Base-by-base conservation (phyloP, 164 flowering plant genomes). In the Nymphaea thermarum region DNA sequence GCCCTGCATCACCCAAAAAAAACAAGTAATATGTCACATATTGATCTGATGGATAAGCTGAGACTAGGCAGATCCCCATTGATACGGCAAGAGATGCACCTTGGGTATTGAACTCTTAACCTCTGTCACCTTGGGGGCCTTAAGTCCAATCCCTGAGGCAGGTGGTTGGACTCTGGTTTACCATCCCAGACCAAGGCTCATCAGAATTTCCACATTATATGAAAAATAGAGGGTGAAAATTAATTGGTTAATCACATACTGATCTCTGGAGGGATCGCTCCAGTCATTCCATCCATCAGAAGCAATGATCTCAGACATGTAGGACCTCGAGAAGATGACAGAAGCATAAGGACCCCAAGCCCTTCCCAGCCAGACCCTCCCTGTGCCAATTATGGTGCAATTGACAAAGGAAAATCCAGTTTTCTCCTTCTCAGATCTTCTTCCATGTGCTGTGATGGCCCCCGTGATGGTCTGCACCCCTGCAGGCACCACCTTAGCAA, bases 271-370 rank as follows among this genome's bases (percentile, higher is more conserved):
- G 63, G 85, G 76, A 42, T 80, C 82, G 44, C 68, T 73, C 85
- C 85, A 84, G 63, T 84, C 82, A 66, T 82, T 81, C 87, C 87
- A 84, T 15, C 87, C 87, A 64, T 78, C 83, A 0, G 84, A 64
- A 62, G 86, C 67, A 6, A 92, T 77, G 43, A 83, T 76, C 44
- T 78, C 75, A 2, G 93, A 76, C 93, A 92, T 88, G 77, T 78
- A 86, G 14, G 91, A 80, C 59, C 70, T 84, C 0, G 86, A 76
- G 67, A 89, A 92, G 41, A 89, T 76, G 3, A 85, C 91, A 2
- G 87, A 77, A 3, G 96, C 84, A 67, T 82, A 88, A 16, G 76
- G 64, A 16, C 90, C 89, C 96, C 96, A 90, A 43, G 98, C 91
- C 68, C 98, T 47, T 2, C 96, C 94, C 3, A 90, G 90, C 93